phyloP scores from a whole-genome alignment of 1,139 yeast species.

The Lodderomyces elongisporus region DNA sequence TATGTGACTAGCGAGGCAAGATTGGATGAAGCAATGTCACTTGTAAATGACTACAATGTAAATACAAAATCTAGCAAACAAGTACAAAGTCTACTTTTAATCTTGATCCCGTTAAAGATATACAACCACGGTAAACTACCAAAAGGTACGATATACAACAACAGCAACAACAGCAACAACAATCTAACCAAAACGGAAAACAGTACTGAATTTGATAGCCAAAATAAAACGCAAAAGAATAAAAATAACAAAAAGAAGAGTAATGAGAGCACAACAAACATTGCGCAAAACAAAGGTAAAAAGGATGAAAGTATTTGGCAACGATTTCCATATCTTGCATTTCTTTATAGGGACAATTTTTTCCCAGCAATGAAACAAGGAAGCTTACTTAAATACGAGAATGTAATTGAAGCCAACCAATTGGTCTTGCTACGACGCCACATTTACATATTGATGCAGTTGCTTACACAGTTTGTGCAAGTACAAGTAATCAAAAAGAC shows the following conservation, averaged over 20 bases:
- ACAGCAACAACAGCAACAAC: no score
- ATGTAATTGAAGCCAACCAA: slow-evolving; percentile 41
- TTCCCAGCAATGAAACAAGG: slow-evolving; percentile 52
- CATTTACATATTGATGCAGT: slow-evolving; percentile 58
- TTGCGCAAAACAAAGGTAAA: no score
- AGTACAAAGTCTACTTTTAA: slow-evolving; percentile 38
- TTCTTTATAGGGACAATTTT: slow-evolving; percentile 44
- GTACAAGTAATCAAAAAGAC: slow-evolving; percentile 50
- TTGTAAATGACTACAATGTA: slow-evolving; percentile 16
- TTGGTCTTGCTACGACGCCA: slow-evolving; percentile 52
- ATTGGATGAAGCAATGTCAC: slow-evolving; percentile 44
- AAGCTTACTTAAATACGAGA: slow-evolving; percentile 46
- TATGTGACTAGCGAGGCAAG: slow-evolving; percentile 46
- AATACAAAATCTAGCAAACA: slow-evolving; percentile 18
- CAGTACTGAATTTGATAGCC: no score
- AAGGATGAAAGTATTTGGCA: slow-evolving; percentile 28
- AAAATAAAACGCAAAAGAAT: no score
- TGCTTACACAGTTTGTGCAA: slow-evolving; percentile 48
- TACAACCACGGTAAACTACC: slow-evolving; percentile 42
- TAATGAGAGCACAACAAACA: no score
- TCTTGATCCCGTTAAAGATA: slow-evolving; percentile 54
- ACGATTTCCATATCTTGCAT: slow-evolving; percentile 37
- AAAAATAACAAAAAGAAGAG: no score
- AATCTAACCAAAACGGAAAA: slow-evolving; percentile 1
- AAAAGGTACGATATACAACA: no score